These are phyloP conservation scores for Candida vartiovaarae DNA, from an alignment of 805 yeast species.

Conservation along the genomic window DNA sequence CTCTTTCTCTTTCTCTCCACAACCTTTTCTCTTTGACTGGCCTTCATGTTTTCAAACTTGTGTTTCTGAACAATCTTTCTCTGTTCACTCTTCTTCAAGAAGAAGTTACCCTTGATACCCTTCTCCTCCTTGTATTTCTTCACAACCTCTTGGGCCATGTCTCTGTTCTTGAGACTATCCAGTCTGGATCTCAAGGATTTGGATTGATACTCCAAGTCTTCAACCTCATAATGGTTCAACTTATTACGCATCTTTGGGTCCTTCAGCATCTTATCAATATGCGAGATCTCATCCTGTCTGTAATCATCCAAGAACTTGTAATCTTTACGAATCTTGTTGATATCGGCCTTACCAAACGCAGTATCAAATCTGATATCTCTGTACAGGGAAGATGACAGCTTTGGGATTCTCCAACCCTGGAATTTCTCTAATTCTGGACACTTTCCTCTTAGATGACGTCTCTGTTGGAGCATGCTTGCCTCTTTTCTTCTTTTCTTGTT, in stretches of 20 bases:
- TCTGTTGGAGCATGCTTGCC: conserved; percentile 88
- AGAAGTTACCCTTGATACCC: conserved; percentile 47
- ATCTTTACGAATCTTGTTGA: conserved; percentile 57
- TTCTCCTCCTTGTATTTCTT: conserved; percentile 43
- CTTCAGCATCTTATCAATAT: conserved; percentile 48
- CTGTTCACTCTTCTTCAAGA: conserved; percentile 62
- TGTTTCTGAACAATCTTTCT: conserved; percentile 70
- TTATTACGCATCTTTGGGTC: conserved; percentile 41
- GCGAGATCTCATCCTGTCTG: conserved; percentile 62
- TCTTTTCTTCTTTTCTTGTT: conserved; percentile 27
- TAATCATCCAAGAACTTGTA: conserved; percentile 85
- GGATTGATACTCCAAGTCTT: conserved; percentile 46
- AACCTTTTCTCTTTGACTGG: conserved; percentile 68
- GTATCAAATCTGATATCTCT: conserved; percentile 88
- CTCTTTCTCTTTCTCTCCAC: conserved; percentile 85
- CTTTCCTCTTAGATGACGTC: conserved; percentile 64
- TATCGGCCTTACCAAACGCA: conserved; percentile 79
- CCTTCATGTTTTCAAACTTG: conserved; percentile 67
- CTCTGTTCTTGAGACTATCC: conserved; percentile 65
- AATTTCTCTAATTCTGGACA: conserved; percentile 61
- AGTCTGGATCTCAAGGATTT: conserved; percentile 62
- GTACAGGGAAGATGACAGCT: conserved; percentile 35
- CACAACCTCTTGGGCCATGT: conserved; percentile 64
- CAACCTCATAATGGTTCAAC: conserved; percentile 37
- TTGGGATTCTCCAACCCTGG: conserved; percentile 51